A percentile compares a stretch with the other conserved stretches of the same genome.
Conservation (phyloP, 2,329 filamentous ascomycete genomes). For the Fusarium pseudonygamai region DNA sequence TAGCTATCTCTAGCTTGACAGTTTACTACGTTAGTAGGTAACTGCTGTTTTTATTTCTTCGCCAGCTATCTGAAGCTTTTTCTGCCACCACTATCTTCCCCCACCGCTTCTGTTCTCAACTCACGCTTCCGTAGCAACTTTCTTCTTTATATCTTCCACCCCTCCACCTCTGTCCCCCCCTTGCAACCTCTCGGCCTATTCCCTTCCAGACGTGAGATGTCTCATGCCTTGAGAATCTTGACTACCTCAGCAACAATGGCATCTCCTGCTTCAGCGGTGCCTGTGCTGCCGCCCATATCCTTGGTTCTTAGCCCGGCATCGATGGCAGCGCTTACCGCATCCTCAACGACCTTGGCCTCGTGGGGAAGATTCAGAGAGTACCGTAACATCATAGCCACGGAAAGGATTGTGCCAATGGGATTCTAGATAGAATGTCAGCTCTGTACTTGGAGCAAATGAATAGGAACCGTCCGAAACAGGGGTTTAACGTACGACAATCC, state of each 20-base stretch:
- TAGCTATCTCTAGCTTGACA: not conserved
- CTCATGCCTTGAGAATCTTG: conserved; percentile 30
- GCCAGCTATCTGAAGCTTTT: not conserved
- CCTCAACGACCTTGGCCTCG: conserved; percentile 80
- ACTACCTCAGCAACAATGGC: conserved; percentile 65
- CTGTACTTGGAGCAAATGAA: not conserved
- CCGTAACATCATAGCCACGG: conserved; percentile 92
- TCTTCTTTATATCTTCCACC: not conserved
- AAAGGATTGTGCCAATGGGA: conserved; percentile 90
- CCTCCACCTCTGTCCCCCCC: not conserved
- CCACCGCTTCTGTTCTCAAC: not conserved
- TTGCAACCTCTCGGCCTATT: not conserved
- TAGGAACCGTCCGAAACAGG: not conserved
- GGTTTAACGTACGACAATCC: conserved; percentile 67
- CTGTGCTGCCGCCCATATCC: conserved; percentile 81
- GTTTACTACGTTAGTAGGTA: not conserved
- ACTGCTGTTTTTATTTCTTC: not conserved
- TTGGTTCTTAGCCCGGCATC: conserved; percentile 80
- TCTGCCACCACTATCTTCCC: not conserved
- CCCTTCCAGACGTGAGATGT: not conserved
- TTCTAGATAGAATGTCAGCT: conserved; percentile 49
- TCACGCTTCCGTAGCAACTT: not conserved
- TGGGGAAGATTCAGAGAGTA: conserved; percentile 83
- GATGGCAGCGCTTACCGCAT: conserved; percentile 80
- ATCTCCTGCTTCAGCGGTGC: conserved; percentile 79